Evolutionary conservation across 352 stramenopile species (phyloP), one percentile per base, ranked within the genome.

Genomic region (Pythium coloratum): DNA sequence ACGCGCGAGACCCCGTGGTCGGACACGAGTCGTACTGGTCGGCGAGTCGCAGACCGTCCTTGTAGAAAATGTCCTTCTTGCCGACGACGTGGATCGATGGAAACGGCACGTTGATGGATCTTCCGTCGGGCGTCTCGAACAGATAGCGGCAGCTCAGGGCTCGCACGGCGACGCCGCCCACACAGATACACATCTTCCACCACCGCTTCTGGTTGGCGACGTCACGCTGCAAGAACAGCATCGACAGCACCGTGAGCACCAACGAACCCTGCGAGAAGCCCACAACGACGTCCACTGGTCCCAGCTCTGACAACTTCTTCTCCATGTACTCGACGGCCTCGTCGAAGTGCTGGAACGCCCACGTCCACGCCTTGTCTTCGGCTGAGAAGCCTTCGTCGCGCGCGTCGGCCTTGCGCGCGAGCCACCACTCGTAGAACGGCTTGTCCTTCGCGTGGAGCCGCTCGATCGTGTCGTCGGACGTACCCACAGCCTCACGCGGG

Each of bases 261-360:
- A 84, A 72, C 9, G 70, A 80, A 7, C 85, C 83, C 40, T 94
- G 85, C 0, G 83, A 94, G 64, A 94, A 94, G 7, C 80, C 81
- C 18, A 90, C 26, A 16, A 86, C 71, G n/a, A 82, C 75, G 58
- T 93, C 85, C 54, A 89, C 78, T 0, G 82, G 76, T 0, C 81
- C 79, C 33, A 87, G 68, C 34, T 73, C 50, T 2, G 61, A 61
- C 4, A 93, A 62, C 59, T 82, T 63, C 7, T 72, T 62, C 56
- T 89, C 67, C 55, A 91, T 71, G 65, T 80, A 84, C 36, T 64
- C 73, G 50, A 90, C 54, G 8, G 69, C 69, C 6, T 64, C 62
- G 7, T 90, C 80, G 53, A 82, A 74, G 40, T 82, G 74, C 10
- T 75, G 55, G 53, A 84, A 83, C 63, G 73, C 59, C 58, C 83